Evolutionary conservation across 306 rosid species (phyloP).

Genomic region (Cucurbita argyrosperma): DNA sequence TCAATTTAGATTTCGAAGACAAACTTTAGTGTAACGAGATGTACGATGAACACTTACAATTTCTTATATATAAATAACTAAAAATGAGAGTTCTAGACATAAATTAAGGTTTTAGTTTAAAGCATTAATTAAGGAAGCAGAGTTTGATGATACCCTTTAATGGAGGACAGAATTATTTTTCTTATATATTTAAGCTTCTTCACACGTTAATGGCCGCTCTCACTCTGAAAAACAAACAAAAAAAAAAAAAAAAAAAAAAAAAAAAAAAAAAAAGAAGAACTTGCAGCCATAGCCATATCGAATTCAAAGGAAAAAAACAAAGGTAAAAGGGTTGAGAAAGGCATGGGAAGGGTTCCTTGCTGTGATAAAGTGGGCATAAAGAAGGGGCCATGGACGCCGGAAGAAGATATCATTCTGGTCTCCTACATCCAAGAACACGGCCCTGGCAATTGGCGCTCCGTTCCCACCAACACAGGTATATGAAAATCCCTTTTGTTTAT

Average conservation of each 20-base stretch:
- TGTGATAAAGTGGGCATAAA: conserved; percentile 89
- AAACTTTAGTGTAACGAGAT: not conserved
- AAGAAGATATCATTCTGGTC: conserved; percentile 89
- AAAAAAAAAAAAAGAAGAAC: too few relatives aligned
- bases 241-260: not conserved
- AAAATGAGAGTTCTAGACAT: too few relatives aligned
- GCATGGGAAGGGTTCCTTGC: conserved; percentile 92
- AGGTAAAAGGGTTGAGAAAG: too few relatives aligned
- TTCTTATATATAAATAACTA: too few relatives aligned
- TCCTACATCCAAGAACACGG: conserved; percentile 98
- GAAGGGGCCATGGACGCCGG: conserved; percentile 99
- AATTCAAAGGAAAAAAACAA: too few relatives aligned
- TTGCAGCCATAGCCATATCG: too few relatives aligned
- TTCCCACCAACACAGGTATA: conserved; percentile 76
- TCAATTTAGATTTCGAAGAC: not conserved
- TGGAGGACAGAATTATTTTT: not conserved
- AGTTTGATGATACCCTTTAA: not conserved
- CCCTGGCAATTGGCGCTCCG: conserved; percentile 98
- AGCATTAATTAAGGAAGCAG: not conserved
- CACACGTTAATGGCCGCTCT: not conserved
- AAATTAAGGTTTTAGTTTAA: not conserved
- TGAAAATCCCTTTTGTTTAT: too few relatives aligned
- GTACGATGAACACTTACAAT: too few relatives aligned
- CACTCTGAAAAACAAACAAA: not conserved
- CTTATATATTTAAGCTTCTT: not conserved